Conservation (phyloP, 306 rosid species). For the Comarum palustre region DNA sequence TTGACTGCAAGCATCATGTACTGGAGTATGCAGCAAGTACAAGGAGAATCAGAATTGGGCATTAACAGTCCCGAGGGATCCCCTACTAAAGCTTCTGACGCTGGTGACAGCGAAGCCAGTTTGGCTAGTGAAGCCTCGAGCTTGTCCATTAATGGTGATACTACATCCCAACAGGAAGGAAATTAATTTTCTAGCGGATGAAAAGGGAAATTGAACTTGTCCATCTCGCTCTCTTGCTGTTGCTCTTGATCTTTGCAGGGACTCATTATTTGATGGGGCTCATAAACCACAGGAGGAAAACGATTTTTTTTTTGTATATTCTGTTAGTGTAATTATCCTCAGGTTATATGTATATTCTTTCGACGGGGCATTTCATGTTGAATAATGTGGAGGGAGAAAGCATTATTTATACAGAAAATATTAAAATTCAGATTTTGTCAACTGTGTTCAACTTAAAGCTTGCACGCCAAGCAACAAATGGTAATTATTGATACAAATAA, state of each 20-base stretch:
- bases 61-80: conserved; percentile 28
- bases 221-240: not conserved
- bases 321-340: conserved; percentile 22
- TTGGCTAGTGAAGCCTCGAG: conserved; percentile 41
- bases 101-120: conserved; percentile 31
- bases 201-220: conserved; percentile 3
- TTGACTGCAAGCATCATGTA: conserved; percentile 94
- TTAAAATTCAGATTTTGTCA: not conserved
- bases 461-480: not conserved
- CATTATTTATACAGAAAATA: conserved; percentile 15
- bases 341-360: conserved; percentile 44
- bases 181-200: not conserved
- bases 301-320: conserved; percentile 41
- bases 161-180: conserved; percentile 23
- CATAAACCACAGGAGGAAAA: conserved; percentile 41
- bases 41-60: conserved; percentile 30
- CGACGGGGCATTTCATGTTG: conserved; percentile 27
- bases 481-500: not conserved
- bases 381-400: conserved; percentile 27
- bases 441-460: not conserved
- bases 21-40: conserved; percentile 85
- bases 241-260: conserved; percentile 20
- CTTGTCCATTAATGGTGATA: conserved; percentile 38
- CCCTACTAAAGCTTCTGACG: conserved; percentile 30
- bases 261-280: conserved; percentile 21